Base-by-base conservation (phyloP, 2,329 filamentous ascomycete species). In the Ophiosphaerella narmari region DNA sequence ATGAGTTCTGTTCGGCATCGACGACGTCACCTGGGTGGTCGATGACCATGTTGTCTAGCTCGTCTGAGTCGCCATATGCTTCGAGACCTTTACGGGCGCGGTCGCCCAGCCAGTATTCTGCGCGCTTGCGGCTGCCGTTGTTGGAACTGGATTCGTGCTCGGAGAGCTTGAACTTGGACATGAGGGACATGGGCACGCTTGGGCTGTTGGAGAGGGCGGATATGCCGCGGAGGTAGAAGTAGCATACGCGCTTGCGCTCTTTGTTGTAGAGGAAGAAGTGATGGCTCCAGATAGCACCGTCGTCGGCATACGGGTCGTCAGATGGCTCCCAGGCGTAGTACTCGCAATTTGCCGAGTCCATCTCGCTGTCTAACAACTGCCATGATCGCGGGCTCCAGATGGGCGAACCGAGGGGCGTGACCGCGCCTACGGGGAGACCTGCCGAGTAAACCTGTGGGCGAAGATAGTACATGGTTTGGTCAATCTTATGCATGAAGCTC, bases 191-290 rank as follows among this genome's bases (percentile, higher is more conserved):
- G 23, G 67, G 62, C 6, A 63, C 69, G 14, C 78, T 71, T 39
- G 81, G 88, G 54, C 81, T 86, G 70, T 80, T 85, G 57, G 79
- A 89, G 66, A 89, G 86, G 61, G 88, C 87, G 50, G 85, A 93
- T 39, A 97, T 85, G n/a, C 90, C 92, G 54, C 93, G 88, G 39
- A 97, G 84, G 67, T 97, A 95, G 39, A 99, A 78, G 71, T 99
- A 99, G 53, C 91, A 92, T 14, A 99, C 93, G 36, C 94, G 86
- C 78, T 97, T 97, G 68, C 88, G 83, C 23, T 86, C 80, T 66
- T 93, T 93, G 79, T 96, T 97, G 82, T 97, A 97, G 74, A 97
- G 96, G 78, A 99, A 96, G 75, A 96, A 97, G 73, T 97, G 92
- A 55, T 92, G 82, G 42, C 90, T 91, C 93, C 93, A 99, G 55